Conservation (phyloP, 352 stramenopile genomes). For the Globisporangium mamillatum region DNA sequence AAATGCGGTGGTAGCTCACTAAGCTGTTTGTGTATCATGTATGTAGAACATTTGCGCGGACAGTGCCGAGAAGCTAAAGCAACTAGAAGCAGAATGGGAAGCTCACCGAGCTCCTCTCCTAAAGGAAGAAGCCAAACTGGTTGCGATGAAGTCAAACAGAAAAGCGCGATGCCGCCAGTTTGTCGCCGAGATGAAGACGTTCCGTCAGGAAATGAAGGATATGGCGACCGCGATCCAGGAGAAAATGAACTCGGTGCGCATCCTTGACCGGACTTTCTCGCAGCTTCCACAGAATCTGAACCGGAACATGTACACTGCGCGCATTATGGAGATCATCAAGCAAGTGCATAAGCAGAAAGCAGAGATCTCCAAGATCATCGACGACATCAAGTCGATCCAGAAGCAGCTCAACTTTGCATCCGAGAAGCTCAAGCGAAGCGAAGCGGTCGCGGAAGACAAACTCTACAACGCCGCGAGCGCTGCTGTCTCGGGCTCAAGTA, state of each 20-base stretch:
- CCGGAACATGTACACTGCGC: constrained; percentile 81
- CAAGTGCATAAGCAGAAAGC: constrained; percentile 88
- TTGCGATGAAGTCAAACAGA: constrained; percentile 40
- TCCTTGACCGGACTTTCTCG: constrained; percentile 58
- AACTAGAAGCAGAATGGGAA: constrained; percentile 57
- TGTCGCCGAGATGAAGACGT: constrained; percentile 64
- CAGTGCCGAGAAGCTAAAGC: constrained; percentile 45
- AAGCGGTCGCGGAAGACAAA: constrained; percentile 81
- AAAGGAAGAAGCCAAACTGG: constrained; percentile 41
- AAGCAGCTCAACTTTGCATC: constrained; percentile 75
- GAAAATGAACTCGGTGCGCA: constrained; percentile 57
- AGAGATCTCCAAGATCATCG: constrained; percentile 80
- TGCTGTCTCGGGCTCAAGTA: constrained; percentile 16
- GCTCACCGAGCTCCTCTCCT: constrained; percentile 40
- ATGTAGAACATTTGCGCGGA: constrained; percentile 48
- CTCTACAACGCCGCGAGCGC: constrained; percentile 66
- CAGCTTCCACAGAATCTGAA: constrained; percentile 50
- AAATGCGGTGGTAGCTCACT: background rate
- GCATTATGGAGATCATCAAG: constrained; percentile 91
- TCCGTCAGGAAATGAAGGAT: constrained; percentile 62
- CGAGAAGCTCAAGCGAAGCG: constrained; percentile 81
- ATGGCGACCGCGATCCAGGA: constrained; percentile 59
- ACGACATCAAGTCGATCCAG: constrained; percentile 73
- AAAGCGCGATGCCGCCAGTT: constrained; percentile 58
- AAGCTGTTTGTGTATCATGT: background rate